Evolutionary conservation across 2,329 filamentous ascomycete species (phyloP), one percentile per base, ranked within the genome.

Genomic region (Hysterium pulicare): DNA sequence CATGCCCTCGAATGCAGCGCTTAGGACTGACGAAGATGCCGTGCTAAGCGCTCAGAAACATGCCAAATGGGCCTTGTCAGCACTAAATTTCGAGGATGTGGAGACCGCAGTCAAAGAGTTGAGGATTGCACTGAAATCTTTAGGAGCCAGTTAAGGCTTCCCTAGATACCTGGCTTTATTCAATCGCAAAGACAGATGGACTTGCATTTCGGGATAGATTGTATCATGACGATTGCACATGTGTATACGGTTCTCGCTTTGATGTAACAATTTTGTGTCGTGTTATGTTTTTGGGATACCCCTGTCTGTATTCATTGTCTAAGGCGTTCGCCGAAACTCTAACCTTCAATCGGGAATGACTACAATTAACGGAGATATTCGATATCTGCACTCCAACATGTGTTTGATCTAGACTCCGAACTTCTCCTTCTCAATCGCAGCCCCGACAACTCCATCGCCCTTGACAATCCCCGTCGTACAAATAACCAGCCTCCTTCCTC

Each of bases 61-160:
- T 70, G 90, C 91, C 2, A 90, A 89, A 58, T 98, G 89, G 88
- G 93, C 93, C 0, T 95, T 97, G 32, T 96, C 90, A 9, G 93
- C 93, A 0, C 71, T 98, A 36, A 95, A 96, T 57, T 98, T 98
- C 67, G 93, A 98, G 54, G 93, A 98, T 63, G 86, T 95, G 2
- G 76, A 84, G 1, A 98, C 93, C 0, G 93, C 93, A 0, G 83
- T 97, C 4, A 83, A 84, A 58, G 90, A 98, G 61, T 66, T 98
- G 48, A 80, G 81, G 40, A 82, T 80, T 45, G 93, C 93, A 3
- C 69, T 98, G 48, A 73, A 78, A 42, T 70, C 75, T 15, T 69
- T 96, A 37, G 88, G 88, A 2, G 85, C 82, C 10, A 70, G 70
- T 28, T 84, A 50, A 50, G 15, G n/a, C 10, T n/a, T n/a, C n/a